These are phyloP conservation scores for Didymella arachidicola DNA, from an alignment of 2,329 filamentous ascomycete species.

Conservation along the genomic window DNA sequence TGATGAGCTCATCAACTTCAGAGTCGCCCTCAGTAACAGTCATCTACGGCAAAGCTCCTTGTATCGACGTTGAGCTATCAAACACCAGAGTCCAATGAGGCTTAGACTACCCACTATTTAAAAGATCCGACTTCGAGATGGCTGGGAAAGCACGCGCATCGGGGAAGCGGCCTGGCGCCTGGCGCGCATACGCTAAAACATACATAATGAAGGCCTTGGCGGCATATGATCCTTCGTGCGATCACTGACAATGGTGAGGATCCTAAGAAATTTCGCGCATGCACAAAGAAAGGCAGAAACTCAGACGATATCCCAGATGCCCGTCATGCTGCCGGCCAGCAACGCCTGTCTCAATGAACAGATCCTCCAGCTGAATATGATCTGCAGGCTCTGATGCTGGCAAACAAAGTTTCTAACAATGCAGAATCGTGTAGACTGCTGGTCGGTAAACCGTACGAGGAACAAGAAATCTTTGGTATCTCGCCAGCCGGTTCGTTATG, in stretches of 20 bases:
- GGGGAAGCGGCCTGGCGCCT: slow-evolving; percentile 38
- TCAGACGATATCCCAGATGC: no score
- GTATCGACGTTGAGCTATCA: slow-evolving; percentile 25
- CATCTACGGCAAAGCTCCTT: slow-evolving; percentile 1
- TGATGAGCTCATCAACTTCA: background rate
- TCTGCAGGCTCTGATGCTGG: background rate
- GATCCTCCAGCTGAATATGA: background rate
- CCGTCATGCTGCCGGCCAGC: background rate
- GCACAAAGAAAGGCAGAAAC: background rate
- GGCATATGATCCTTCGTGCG: slow-evolving; percentile 6
- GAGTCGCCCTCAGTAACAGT: background rate
- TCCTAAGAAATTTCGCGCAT: background rate
- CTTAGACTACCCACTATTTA: slow-evolving; percentile 31
- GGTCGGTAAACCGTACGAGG: background rate
- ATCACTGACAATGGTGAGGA: slow-evolving; percentile 6
- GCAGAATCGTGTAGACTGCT: background rate
- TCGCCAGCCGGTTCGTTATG: background rate
- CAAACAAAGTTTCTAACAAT: background rate
- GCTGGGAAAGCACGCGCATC: slow-evolving; percentile 30
- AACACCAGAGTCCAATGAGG: slow-evolving; percentile 28
- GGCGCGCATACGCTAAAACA: slow-evolving; percentile 28
- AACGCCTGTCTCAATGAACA: background rate
- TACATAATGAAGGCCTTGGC: slow-evolving; percentile 12
- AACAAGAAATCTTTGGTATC: background rate
- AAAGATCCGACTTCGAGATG: slow-evolving; percentile 7